Percentiles rank a stretch among this genome's conserved stretches.
phyloP scores from a whole-genome alignment of 768 basidiomycete genomes.

The Trametes cingulata region DNA sequence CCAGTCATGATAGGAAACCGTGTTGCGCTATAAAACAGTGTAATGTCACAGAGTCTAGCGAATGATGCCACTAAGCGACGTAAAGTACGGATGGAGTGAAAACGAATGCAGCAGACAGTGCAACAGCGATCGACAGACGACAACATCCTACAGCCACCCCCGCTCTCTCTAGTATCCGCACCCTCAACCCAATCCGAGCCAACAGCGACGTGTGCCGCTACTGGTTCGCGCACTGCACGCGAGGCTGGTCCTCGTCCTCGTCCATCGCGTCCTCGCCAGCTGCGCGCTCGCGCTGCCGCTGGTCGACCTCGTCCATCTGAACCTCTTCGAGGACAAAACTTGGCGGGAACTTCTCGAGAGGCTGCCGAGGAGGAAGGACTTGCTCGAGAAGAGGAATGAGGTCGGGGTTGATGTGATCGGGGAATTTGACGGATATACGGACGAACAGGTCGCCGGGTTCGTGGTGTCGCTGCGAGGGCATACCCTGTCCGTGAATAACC shows the following conservation, averaged over 20 bases:
- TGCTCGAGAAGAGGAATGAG: slow-evolving; percentile 74
- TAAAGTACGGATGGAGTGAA: slow-evolving; percentile 16
- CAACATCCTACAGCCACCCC: slow-evolving; percentile 11
- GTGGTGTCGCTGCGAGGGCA: slow-evolving; percentile 98
- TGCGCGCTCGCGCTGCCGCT: slow-evolving; percentile 54
- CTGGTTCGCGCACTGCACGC: slow-evolving; percentile 96
- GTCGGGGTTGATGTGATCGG: slow-evolving; percentile 70
- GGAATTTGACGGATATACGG: slow-evolving; percentile 86
- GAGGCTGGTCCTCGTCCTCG: slow-evolving; percentile 80
- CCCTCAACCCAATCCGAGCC: background rate
- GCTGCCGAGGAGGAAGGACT: slow-evolving; percentile 78
- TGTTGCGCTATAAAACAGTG: slow-evolving; percentile 20
- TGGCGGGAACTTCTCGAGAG: slow-evolving; percentile 68
- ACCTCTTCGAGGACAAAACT: slow-evolving; percentile 80
- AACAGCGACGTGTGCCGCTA: slow-evolving; percentile 33
- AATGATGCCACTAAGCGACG: slow-evolving; percentile 20
- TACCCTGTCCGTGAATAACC: slow-evolving; percentile 92
- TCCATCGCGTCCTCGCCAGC: slow-evolving; percentile 85
- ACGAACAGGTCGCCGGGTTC: slow-evolving; percentile 93
- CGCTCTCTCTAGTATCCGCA: slow-evolving; percentile 2
- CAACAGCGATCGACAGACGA: slow-evolving; percentile 15
- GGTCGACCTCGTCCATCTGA: slow-evolving; percentile 75
- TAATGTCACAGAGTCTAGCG: slow-evolving; percentile 23
- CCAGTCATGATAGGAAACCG: background rate
- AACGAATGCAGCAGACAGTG: slow-evolving; percentile 21